Evolutionary conservation across 2,329 filamentous ascomycete genomes (phyloP).

Genomic region (Apiospora malaysiana): DNA sequence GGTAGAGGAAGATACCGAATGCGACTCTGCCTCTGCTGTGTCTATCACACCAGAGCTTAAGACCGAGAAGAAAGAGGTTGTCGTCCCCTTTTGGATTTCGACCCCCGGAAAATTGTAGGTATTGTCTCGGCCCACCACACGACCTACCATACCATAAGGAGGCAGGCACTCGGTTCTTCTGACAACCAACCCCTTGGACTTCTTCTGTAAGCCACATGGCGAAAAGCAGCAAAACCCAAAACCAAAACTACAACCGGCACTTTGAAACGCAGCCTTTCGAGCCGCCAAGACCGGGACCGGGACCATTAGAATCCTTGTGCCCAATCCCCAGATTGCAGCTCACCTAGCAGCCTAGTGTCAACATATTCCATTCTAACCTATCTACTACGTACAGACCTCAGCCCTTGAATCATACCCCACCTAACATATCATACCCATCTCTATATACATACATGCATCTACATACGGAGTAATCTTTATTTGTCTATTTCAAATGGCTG

Average conservation of each 20-base stretch:
- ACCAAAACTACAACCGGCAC: background rate
- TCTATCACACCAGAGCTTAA: background rate
- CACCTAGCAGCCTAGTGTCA: background rate
- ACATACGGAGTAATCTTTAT: no score
- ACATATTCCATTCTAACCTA: background rate
- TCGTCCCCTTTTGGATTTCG: background rate
- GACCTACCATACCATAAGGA: background rate
- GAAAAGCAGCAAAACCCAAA: background rate
- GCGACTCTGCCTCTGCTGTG: slow-evolving; percentile 1
- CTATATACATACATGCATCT: background rate
- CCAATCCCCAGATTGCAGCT: background rate
- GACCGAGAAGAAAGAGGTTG: background rate
- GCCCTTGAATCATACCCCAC: background rate
- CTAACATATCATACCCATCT: no score
- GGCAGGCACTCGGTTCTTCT: background rate
- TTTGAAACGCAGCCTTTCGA: slow-evolving; percentile 11
- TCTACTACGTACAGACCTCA: no score
- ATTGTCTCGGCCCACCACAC: background rate
- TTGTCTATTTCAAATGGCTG: background rate
- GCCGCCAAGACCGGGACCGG: background rate
- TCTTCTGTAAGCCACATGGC: slow-evolving; percentile 13
- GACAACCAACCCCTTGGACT: background rate
- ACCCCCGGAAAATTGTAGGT: slow-evolving; percentile 11
- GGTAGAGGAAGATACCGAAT: slow-evolving; percentile 16
- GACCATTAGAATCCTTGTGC: slow-evolving; percentile 8